Base-by-base conservation (phyloP, 208 protist genomes). In the Acanthamoeba culbertsoni region DNA sequence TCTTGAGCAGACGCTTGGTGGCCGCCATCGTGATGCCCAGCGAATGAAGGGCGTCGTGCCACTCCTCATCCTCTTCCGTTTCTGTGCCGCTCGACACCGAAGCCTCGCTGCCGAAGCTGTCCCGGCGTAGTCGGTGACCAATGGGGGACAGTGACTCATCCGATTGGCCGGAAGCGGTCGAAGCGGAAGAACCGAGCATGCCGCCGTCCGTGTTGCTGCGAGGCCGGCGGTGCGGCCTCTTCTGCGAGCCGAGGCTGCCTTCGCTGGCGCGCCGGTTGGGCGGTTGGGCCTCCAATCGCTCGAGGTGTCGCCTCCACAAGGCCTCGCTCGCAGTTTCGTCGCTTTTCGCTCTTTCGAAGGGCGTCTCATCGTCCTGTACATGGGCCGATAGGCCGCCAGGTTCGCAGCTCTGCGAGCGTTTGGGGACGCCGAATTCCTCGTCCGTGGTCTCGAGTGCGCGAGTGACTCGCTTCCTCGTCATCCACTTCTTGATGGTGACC, bases 401-500 rank as follows among this genome's bases (percentile, higher is more conserved):
- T n/a, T n/a, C n/a, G n/a, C n/a, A n/a, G n/a, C n/a, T n/a, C n/a
- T n/a, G n/a, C n/a, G n/a, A n/a, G n/a, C n/a, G n/a, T n/a, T n/a
- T n/a, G n/a, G n/a, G n/a, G n/a, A n/a, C n/a, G n/a, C n/a, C n/a
- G n/a, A n/a, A n/a, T n/a, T n/a, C n/a, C n/a, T n/a, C n/a, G n/a
- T n/a, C n/a, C n/a, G n/a, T n/a, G n/a, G n/a, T n/a, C n/a, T n/a
- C n/a, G n/a, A 71, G 62, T 33, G 62, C 18, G 8, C 62, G 62
- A 20, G 5, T 40, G 62, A n/a, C 51, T 31, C 42, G 35, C 71
- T 79, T 43, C 3, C 42, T 46, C 23, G 71, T 79, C 71, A 79
- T 79, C 71, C 71, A 79, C 20, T 51, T 43, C 71, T 79, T 79
- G 42, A 79, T 79, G 37, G 71, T 79, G 16, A 79, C 71, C 42